Evolutionary conservation across 352 stramenopile species (phyloP).

Genomic region (Thalassiosira gravida): DNA sequence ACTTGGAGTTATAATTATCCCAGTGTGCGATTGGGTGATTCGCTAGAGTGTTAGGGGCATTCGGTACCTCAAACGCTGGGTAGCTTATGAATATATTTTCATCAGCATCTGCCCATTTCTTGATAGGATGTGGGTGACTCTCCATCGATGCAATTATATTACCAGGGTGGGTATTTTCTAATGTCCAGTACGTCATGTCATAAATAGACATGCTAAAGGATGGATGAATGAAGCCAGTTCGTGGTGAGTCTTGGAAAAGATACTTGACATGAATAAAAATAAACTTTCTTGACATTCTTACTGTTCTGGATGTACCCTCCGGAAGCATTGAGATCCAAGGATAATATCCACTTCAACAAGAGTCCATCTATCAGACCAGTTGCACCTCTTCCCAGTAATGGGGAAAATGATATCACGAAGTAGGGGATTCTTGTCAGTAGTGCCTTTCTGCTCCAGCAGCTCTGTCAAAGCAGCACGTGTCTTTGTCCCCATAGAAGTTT

Average conservation of each 20-base stretch:
- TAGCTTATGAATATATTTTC: constrained; percentile 42
- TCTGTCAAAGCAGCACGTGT: constrained; percentile 51
- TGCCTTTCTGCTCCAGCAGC: constrained; percentile 26
- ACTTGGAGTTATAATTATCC: constrained; percentile 44
- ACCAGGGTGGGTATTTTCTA: constrained; percentile 60
- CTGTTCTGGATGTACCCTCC: constrained; percentile 64
- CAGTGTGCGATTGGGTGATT: constrained; percentile 51
- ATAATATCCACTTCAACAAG: constrained; percentile 50
- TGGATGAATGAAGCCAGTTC: too few relatives aligned
- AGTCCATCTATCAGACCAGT: constrained; percentile 8
- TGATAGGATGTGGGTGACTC: constrained; percentile 55
- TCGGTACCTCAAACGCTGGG: constrained; percentile 24
- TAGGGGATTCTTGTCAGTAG: constrained; percentile 53
- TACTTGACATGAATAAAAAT: neutral
- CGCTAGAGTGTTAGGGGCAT: constrained; percentile 24
- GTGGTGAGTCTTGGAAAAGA: too few relatives aligned
- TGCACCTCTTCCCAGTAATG: constrained; percentile 34
- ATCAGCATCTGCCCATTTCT: constrained; percentile 63
- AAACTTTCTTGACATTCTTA: constrained; percentile 4
- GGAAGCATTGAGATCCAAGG: constrained; percentile 51
- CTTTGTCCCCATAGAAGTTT: constrained; percentile 27
- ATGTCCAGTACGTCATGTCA: constrained; percentile 71
- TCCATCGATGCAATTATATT: constrained; percentile 63
- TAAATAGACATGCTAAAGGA: constrained; percentile 49
- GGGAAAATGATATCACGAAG: constrained; percentile 65